Evolutionary conservation across 2,329 filamentous ascomycete species (phyloP).

Genomic region (Penicillium sp.): DNA sequence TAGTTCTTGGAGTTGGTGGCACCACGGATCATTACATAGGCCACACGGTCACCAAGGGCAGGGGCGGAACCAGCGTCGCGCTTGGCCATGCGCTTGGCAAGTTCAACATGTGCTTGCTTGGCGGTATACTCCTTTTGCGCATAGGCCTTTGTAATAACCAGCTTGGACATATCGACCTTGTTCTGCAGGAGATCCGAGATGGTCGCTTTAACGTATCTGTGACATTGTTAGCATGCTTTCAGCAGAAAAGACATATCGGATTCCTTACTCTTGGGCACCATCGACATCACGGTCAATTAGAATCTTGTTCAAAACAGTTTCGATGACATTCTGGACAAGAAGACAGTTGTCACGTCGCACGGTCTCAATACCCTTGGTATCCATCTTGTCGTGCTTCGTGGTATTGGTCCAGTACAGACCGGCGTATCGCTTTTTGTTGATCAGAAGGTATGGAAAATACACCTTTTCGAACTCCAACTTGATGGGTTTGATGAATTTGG

Average conservation of each 20-base stretch:
- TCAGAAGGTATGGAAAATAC: conserved; percentile 94
- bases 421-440: conserved; percentile 99
- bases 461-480: conserved; percentile 99
- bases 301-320: conserved; percentile 93
- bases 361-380: conserved; percentile 98
- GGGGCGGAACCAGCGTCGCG: conserved; percentile 93
- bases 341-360: conserved; percentile 95
- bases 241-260: background rate
- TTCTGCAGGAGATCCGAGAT: conserved; percentile 96
- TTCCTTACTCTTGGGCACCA: conserved; percentile 84
- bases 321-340: conserved; percentile 93
- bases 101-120: conserved; percentile 94
- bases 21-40: conserved; percentile 96
- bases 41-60: conserved; percentile 88
- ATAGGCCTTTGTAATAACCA: conserved; percentile 97
- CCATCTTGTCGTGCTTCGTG: conserved; percentile 98
- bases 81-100: conserved; percentile 95
- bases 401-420: conserved; percentile 97
- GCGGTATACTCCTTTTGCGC: conserved; percentile 85
- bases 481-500: conserved; percentile 93
- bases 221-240: background rate
- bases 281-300: conserved; percentile 88
- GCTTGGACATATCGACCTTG: conserved; percentile 97
- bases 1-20: conserved; percentile 89
- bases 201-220: conserved; percentile 89